These are phyloP conservation scores for Dimocarpus longan DNA, from an alignment of 345 rosid species.

Conservation along the genomic window DNA sequence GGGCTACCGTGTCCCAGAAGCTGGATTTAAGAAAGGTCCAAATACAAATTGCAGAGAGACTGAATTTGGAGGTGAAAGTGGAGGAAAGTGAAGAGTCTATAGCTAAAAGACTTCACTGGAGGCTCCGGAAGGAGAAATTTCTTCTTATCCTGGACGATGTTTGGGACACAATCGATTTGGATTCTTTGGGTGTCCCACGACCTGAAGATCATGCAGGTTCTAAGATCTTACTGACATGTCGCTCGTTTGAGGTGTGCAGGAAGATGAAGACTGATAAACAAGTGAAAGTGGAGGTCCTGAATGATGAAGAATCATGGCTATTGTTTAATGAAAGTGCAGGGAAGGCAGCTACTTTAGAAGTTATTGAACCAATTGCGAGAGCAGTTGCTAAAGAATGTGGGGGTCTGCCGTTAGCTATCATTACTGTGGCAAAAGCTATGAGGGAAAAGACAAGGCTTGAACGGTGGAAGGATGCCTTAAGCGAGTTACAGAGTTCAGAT, in stretches of 20 bases:
- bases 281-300: slow-evolving; percentile 21
- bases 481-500: slow-evolving; percentile 22
- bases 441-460: slow-evolving; percentile 16
- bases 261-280: slow-evolving; percentile 30
- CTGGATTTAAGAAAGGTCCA: slow-evolving; percentile 16
- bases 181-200: slow-evolving; percentile 28
- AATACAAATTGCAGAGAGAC: slow-evolving; percentile 31
- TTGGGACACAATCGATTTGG: slow-evolving; percentile 35
- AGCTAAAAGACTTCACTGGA: too few species aligned
- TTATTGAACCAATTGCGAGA: slow-evolving; percentile 19
- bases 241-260: slow-evolving; percentile 28
- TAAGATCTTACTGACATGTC: slow-evolving; percentile 32
- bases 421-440: slow-evolving; percentile 15
- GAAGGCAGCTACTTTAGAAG: slow-evolving; percentile 7
- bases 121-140: slow-evolving; percentile 11
- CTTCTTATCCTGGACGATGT: slow-evolving; percentile 37
- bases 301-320: slow-evolving; percentile 30
- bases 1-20: slow-evolving; percentile 32
- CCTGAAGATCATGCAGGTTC: slow-evolving; percentile 10
- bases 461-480: slow-evolving; percentile 35
- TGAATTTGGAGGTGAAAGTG: slow-evolving; percentile 22
- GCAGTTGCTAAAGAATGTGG: slow-evolving; percentile 29
- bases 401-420: slow-evolving; percentile 35
- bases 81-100: slow-evolving; percentile 1
- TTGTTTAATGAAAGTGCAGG: slow-evolving; percentile 30